Evolutionary conservation across 225 moss, liverwort and hornwort genomes (phyloP).

Genomic region (Rhytidiadelphus loreus): DNA sequence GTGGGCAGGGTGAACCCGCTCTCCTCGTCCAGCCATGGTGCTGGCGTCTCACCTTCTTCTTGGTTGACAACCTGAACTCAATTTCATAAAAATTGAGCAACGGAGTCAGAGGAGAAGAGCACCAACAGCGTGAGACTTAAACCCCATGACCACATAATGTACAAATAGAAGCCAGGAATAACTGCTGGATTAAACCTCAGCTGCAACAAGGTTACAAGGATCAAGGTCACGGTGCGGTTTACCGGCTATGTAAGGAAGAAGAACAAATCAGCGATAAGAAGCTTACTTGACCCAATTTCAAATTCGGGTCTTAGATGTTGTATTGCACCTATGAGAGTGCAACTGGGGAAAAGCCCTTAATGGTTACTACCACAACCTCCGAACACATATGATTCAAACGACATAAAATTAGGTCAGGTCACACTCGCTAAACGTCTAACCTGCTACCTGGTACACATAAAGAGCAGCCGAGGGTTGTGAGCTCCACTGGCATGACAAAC

Average conservation of each 20-base stretch:
- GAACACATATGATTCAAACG: background rate
- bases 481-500: background rate
- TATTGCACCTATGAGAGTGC: background rate
- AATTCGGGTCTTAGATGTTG: background rate
- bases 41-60: background rate
- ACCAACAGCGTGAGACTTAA: background rate
- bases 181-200: background rate
- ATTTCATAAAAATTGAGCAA: background rate
- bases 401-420: background rate
- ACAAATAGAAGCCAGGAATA: background rate
- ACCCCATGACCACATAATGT: background rate
- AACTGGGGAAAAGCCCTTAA: background rate
- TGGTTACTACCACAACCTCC: background rate
- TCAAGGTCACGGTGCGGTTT: background rate
- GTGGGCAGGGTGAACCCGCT: slow-evolving; percentile 25
- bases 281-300: background rate
- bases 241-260: background rate
- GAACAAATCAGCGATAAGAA: background rate
- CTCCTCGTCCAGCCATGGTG: slow-evolving; percentile 23
- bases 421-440: background rate
- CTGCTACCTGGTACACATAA: too few relatives aligned
- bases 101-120: background rate
- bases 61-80: background rate
- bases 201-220: background rate
- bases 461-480: background rate